Evolutionary conservation across 2,329 filamentous ascomycete genomes (phyloP).

Genomic region (Diplodia scrobiculata): DNA sequence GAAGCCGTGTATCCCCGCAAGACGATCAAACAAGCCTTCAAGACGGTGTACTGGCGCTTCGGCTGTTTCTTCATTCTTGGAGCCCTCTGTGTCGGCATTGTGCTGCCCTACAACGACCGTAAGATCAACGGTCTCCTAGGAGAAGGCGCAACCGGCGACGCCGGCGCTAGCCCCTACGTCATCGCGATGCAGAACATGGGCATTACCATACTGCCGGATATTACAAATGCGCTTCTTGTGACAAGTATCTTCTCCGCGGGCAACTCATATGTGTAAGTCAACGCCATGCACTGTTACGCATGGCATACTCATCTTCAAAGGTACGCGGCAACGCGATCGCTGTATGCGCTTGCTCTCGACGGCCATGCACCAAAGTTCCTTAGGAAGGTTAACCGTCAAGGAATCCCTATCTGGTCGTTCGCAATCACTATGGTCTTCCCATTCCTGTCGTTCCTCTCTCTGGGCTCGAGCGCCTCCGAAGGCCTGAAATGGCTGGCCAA

Average conservation of each 20-base stretch:
- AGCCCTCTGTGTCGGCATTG: slow-evolving; percentile 50
- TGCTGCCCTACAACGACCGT: slow-evolving; percentile 62
- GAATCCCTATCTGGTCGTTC: slow-evolving; percentile 64
- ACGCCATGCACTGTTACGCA: no score
- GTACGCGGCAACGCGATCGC: slow-evolving; percentile 34
- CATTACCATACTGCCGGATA: slow-evolving; percentile 40
- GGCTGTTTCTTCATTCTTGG: slow-evolving; percentile 53
- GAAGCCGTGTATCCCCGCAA: slow-evolving; percentile 32
- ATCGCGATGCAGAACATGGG: slow-evolving; percentile 44
- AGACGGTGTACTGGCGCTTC: slow-evolving; percentile 52
- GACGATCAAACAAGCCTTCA: slow-evolving; percentile 53
- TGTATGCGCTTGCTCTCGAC: slow-evolving; percentile 52
- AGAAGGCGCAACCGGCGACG: slow-evolving; percentile 20
- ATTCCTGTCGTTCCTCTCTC: slow-evolving; percentile 41
- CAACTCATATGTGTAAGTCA: slow-evolving; percentile 51
- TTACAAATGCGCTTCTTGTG: slow-evolving; percentile 35
- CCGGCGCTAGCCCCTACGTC: slow-evolving; percentile 31
- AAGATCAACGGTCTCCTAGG: slow-evolving; percentile 61
- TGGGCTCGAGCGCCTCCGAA: slow-evolving; percentile 37
- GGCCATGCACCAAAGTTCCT: slow-evolving; percentile 54
- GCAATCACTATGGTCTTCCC: slow-evolving; percentile 49
- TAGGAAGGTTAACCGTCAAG: slow-evolving; percentile 61
- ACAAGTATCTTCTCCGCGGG: slow-evolving; percentile 55
- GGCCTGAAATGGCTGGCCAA: slow-evolving; percentile 46
- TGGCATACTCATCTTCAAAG: not conserved